A percentile compares a stretch with the other conserved stretches of the same genome.
Evolutionary conservation across 306 rosid species (phyloP).

Genomic region (Benincasa hispida): DNA sequence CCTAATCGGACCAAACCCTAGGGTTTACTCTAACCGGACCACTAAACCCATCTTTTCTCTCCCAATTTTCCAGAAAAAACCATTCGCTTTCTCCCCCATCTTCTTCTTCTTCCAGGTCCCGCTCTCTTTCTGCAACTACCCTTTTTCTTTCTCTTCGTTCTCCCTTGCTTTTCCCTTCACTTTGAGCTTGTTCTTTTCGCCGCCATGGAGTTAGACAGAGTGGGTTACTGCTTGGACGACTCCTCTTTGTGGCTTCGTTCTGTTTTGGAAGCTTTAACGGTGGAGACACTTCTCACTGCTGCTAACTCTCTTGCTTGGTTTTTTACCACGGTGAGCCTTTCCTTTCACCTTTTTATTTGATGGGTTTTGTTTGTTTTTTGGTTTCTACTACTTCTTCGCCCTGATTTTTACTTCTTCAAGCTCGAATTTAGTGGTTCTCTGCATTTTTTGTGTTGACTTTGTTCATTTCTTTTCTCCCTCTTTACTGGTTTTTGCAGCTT

Average conservation of each 20-base stretch:
- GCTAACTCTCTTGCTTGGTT: conserved; percentile 38
- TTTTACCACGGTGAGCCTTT: conserved; percentile 24
- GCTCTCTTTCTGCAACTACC: conserved; percentile 1
- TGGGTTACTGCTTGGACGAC: conserved; percentile 18
- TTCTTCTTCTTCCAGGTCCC: not conserved
- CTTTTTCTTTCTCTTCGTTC: not conserved
- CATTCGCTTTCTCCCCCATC: not conserved
- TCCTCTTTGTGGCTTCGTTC: conserved; percentile 17
- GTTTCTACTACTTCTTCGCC: not conserved
- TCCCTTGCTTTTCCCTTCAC: not conserved
- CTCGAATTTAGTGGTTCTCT: not conserved
- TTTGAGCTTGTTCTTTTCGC: conserved; percentile 15
- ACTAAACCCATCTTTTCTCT: conserved; percentile 9
- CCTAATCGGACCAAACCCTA: conserved; percentile 47
- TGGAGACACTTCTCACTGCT: conserved; percentile 28
- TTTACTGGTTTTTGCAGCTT: not conserved
- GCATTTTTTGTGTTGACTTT: not conserved
- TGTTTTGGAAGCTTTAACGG: conserved; percentile 27
- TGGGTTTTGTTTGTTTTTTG: not conserved
- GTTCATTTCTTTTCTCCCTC: not conserved
- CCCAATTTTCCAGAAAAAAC: conserved; percentile 17
- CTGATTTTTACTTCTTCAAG: not conserved
- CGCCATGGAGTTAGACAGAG: conserved; percentile 29
- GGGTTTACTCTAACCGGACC: conserved; percentile 34
- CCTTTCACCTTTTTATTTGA: not conserved